Conservation (phyloP, 345 rosid species). For the Kandelia obovata region DNA sequence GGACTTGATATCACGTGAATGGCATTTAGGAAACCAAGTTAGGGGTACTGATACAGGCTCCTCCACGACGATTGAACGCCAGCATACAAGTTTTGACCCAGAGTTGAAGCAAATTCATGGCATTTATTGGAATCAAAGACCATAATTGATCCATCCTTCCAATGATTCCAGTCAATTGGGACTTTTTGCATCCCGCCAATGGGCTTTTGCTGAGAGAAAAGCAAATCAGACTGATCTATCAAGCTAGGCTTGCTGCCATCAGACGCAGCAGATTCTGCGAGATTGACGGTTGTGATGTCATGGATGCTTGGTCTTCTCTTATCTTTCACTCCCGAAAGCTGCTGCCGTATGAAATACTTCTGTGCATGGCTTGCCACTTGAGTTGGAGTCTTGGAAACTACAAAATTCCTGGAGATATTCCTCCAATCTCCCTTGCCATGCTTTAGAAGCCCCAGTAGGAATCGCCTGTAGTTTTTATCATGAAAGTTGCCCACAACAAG, state of each 20-base stretch:
- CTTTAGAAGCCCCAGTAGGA: slow-evolving; percentile 73
- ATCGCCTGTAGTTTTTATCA: slow-evolving; percentile 46
- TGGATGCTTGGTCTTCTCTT: slow-evolving; percentile 94
- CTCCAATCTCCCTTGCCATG: slow-evolving; percentile 99
- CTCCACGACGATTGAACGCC: slow-evolving; percentile 23
- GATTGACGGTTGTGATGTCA: slow-evolving; percentile 72
- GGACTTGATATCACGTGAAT: slow-evolving; percentile 20
- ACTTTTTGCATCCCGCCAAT: slow-evolving; percentile 20
- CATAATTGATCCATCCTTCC: slow-evolving; percentile 24
- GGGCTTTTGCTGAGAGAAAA: slow-evolving; percentile 22
- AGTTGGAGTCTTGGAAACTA: slow-evolving; percentile 83
- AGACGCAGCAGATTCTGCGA: slow-evolving; percentile 26
- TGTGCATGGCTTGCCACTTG: slow-evolving; percentile 99
- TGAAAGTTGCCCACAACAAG: slow-evolving; percentile 11
- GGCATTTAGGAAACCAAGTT: slow-evolving; percentile 34
- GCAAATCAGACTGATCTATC: slow-evolving; percentile 14
- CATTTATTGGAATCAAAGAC: slow-evolving; percentile 22
- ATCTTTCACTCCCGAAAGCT: slow-evolving; percentile 74
- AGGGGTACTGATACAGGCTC: slow-evolving; percentile 23
- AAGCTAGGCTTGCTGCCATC: slow-evolving; percentile 16
- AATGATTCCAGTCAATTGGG: slow-evolving; percentile 21
- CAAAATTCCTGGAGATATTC: slow-evolving; percentile 81
- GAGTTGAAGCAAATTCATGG: slow-evolving; percentile 24
- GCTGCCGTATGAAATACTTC: slow-evolving; percentile 83
- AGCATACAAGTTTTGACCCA: slow-evolving; percentile 29